Percentiles rank a stretch among this genome's conserved stretches.
phyloP scores from a whole-genome alignment of 2,329 filamentous ascomycete species.

The Ascochyta pisi region DNA sequence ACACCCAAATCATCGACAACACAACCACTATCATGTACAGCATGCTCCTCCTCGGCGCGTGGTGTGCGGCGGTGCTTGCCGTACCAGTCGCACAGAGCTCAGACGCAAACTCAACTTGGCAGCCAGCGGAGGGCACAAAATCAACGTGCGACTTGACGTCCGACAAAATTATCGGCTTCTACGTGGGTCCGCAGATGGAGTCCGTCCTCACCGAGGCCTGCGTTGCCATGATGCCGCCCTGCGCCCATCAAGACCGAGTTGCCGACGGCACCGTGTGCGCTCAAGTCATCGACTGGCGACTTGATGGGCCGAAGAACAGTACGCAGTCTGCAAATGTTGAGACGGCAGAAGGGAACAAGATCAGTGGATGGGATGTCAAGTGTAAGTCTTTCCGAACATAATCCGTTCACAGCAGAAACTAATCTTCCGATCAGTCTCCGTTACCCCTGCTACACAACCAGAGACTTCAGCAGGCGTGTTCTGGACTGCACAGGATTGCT shows the following conservation, averaged over 20 bases:
- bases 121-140: conserved; percentile 21
- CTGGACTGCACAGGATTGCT: conserved; percentile 37
- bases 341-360: conserved; percentile 20
- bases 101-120: conserved; percentile 19
- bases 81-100: conserved; percentile 18
- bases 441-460: conserved; percentile 29
- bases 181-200: conserved; percentile 28
- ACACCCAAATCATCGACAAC: neutral
- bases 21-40: conserved; percentile 22
- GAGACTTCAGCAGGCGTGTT: conserved; percentile 24
- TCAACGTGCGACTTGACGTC: conserved; percentile 28
- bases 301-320: conserved; percentile 26
- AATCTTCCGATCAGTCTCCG: conserved; percentile 27
- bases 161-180: conserved; percentile 30
- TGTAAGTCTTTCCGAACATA: conserved; percentile 19
- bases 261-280: conserved; percentile 24
- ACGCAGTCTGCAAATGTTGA: conserved; percentile 29
- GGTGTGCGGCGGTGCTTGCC: conserved; percentile 23
- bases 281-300: conserved; percentile 24
- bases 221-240: conserved; percentile 36
- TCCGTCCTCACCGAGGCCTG: conserved; percentile 35
- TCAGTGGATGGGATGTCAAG: conserved; percentile 27
- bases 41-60: conserved; percentile 20
- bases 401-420: neutral
- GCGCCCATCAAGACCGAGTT: conserved; percentile 31